Conservation (phyloP, 2,329 filamentous ascomycete genomes). For the Monosporascus sp. region DNA sequence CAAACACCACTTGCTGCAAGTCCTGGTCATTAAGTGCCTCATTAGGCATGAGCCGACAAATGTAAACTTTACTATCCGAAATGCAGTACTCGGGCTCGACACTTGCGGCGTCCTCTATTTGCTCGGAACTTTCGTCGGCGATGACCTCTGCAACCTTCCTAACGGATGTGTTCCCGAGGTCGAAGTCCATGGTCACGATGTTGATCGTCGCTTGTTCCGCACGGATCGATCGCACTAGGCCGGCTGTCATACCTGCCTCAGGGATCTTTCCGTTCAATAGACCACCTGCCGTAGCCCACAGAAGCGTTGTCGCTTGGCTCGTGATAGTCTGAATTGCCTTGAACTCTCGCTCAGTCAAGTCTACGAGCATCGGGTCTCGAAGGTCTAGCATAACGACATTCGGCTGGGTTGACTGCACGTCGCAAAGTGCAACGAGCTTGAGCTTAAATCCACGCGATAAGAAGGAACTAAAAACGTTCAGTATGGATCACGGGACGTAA, state of each 20-base stretch:
- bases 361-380: constrained; percentile 21
- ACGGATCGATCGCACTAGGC: constrained; percentile 16
- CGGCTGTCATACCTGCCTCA: constrained; percentile 20
- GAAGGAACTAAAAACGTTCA: too few relatives aligned
- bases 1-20: constrained; percentile 4
- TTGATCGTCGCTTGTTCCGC: constrained; percentile 22
- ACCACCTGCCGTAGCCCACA: constrained; percentile 24
- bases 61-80: constrained; percentile 14
- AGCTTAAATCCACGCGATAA: too few relatives aligned
- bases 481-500: too few relatives aligned
- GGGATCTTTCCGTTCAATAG: constrained; percentile 18
- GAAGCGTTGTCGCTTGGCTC: constrained; percentile 14
- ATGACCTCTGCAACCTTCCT: constrained; percentile 8
- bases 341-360: constrained; percentile 20
- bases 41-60: constrained; percentile 19
- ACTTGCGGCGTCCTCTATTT: constrained; percentile 6
- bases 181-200: constrained; percentile 18
- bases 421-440: too few relatives aligned
- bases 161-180: constrained; percentile 8
- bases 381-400: constrained; percentile 25
- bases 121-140: constrained; percentile 2
- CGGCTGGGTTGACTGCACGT: too few relatives aligned
- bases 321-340: constrained; percentile 18
- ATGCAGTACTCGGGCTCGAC: constrained; percentile 16
- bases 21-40: constrained; percentile 11